Conservation (phyloP, 805 yeast genomes). For the Pichia insulana region DNA sequence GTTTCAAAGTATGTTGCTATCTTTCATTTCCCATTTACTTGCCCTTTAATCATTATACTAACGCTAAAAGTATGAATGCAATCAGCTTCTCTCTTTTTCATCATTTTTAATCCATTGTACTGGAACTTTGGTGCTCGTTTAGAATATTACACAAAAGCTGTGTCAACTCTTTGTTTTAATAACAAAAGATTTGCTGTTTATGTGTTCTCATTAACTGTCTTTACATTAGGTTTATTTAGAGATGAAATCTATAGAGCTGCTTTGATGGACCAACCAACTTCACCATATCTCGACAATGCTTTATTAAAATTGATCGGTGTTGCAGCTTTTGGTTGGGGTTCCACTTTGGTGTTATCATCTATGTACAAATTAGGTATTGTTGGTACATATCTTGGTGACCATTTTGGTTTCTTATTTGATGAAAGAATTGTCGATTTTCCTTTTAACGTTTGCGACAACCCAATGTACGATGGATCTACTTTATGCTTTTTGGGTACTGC, state of each 20-base stretch:
- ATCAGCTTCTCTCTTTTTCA: slow-evolving; percentile 47
- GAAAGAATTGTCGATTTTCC: slow-evolving; percentile 89
- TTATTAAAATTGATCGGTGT: slow-evolving; percentile 38
- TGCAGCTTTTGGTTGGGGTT: slow-evolving; percentile 55
- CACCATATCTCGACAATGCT: slow-evolving; percentile 40
- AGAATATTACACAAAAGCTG: slow-evolving; percentile 68
- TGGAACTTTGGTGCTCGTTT: slow-evolving; percentile 91
- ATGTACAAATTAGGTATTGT: slow-evolving; percentile 93
- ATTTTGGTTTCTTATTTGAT: slow-evolving; percentile 91
- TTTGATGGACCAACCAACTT: slow-evolving; percentile 59
- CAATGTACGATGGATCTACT: slow-evolving; percentile 94
- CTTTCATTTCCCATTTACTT: neutral
- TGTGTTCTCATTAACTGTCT: slow-evolving; percentile 71
- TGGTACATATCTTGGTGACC: slow-evolving; percentile 95
- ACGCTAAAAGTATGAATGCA: no score
- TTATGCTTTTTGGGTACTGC: slow-evolving; percentile 88
- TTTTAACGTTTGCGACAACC: slow-evolving; percentile 82
- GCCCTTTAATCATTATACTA: no score
- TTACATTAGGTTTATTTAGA: slow-evolving; percentile 74
- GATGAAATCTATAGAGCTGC: slow-evolving; percentile 72
- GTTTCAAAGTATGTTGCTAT: slow-evolving; percentile 21
- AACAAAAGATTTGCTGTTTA: slow-evolving; percentile 73
- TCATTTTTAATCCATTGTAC: slow-evolving; percentile 87
- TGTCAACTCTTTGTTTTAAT: slow-evolving; percentile 69
- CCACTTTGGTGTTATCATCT: slow-evolving; percentile 69